Evolutionary conservation across 805 yeast genomes (phyloP).

Genomic region (Wickerhamiella dianesei): DNA sequence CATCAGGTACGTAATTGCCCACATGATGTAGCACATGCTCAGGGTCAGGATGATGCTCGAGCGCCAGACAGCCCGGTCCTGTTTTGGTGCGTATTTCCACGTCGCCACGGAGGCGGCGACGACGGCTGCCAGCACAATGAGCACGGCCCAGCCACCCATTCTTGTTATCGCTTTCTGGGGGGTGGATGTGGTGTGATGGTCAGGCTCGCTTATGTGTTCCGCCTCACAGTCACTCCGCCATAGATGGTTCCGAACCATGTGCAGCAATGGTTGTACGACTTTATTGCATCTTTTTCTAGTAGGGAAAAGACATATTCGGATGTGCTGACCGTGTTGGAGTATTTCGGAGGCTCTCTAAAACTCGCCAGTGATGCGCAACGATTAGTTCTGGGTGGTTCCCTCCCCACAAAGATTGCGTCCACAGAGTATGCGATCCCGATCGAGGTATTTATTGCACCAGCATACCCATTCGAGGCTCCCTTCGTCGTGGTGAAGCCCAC

Average conservation of each 20-base stretch:
- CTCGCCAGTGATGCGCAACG: slow-evolving; percentile 32
- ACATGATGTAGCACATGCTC: slow-evolving; percentile 71
- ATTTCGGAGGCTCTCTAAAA: slow-evolving; percentile 22
- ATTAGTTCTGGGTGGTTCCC: slow-evolving; percentile 33
- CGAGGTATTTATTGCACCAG: slow-evolving; percentile 62
- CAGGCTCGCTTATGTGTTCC: not conserved
- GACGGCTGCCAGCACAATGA: slow-evolving; percentile 47
- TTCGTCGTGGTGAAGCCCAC: slow-evolving; percentile 48
- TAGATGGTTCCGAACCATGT: not conserved
- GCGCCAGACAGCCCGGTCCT: slow-evolving; percentile 55
- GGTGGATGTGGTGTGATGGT: not conserved
- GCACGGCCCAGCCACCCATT: slow-evolving; percentile 55
- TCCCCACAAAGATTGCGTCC: slow-evolving; percentile 27
- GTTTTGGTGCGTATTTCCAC: slow-evolving; percentile 79
- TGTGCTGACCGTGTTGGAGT: not conserved
- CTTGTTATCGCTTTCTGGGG: not conserved
- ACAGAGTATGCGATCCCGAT: slow-evolving; percentile 38
- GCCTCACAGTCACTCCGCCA: no score
- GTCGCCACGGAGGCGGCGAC: slow-evolving; percentile 47
- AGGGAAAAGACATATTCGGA: not conserved
- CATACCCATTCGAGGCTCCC: slow-evolving; percentile 60
- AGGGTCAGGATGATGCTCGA: slow-evolving; percentile 53
- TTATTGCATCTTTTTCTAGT: not conserved
- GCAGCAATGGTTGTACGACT: not conserved
- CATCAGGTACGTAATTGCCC: slow-evolving; percentile 80